Base-by-base conservation (phyloP, 2,329 filamentous ascomycete genomes). In the Nannizzia gypsea region DNA sequence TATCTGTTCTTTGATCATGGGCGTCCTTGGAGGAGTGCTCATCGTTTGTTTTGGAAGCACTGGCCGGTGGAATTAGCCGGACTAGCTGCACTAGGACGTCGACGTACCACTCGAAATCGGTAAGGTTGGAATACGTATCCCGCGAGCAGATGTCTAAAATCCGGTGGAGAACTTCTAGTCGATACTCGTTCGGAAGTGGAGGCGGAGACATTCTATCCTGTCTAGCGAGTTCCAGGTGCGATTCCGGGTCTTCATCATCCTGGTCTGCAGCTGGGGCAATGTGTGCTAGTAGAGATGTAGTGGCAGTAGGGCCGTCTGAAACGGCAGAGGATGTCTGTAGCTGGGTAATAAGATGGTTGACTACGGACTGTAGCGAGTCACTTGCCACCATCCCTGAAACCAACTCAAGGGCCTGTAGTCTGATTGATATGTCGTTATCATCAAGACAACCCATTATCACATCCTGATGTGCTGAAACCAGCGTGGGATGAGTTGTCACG, bases 21-120 rank as follows among this genome's bases (percentile, higher is more conserved):
- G 56, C 24, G 46, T 46, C 58, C 48, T 56, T 52, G 59, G 26
- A 48, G 61, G 46, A 65, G 66, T 66, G 57, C 63, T 57, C 55
- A 65, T 20, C 13, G 11, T 44, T 24, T 2, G 54, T 38, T 34
- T 71, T 62, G 36, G 65, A 61, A 31, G 57, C 50, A 48, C 66
- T 66, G n/a, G 60, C 59, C 15, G 67, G 65, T 24, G 74, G 75
- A 26, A 76, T 66, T 60, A 89, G 80, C 69, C 86, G 84, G 44
- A 96, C 84, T 13, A 99, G 81, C 69, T 96, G 90, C 3, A 89
- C 87, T 31, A 99, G 77, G 28, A 96, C 83, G 65, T 93, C 89
- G 65, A 97, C 87, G 71, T 97, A 97, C 93, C 93, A 99, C 66
- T 96, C 92, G 71, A 99, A 99, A 70, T 99, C 92, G 58, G 81